phyloP scores from a whole-genome alignment of 257 asterid species.

The Solanum okadae region DNA sequence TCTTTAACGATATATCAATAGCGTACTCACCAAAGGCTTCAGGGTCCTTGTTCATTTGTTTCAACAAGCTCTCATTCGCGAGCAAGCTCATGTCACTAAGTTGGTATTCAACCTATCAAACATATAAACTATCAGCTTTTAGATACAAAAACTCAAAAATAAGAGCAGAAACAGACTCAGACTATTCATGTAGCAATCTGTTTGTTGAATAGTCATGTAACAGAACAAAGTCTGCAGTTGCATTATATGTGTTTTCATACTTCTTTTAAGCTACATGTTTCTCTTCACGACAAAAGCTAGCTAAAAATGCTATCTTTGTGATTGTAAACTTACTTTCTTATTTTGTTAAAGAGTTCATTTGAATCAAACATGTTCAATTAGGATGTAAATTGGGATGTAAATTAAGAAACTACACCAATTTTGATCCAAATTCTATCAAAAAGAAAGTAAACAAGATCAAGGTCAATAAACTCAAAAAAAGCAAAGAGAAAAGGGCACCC shows the following conservation, averaged over 20 bases:
- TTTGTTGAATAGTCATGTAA: not conserved
- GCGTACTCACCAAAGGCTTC: constrained; percentile 71
- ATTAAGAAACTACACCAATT: not conserved
- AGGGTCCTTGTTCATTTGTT: constrained; percentile 69
- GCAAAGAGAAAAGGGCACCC: not conserved
- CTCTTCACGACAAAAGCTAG: not conserved
- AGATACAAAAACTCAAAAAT: not conserved
- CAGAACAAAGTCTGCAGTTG: not conserved
- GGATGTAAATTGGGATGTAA: not conserved
- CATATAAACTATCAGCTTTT: not conserved
- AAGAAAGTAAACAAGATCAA: not conserved
- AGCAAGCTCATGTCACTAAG: constrained; percentile 95
- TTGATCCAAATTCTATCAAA: not conserved
- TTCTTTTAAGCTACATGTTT: not conserved
- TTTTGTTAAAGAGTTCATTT: not conserved
- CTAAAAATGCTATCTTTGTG: not conserved
- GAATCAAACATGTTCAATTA: not conserved
- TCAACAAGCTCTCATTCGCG: constrained; percentile 78
- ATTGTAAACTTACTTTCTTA: not conserved
- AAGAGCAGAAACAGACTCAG: not conserved
- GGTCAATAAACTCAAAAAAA: not conserved
- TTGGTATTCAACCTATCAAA: constrained; percentile 79
- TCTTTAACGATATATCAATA: not conserved
- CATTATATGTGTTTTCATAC: not conserved
- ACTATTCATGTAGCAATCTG: not conserved